Base-by-base conservation (phyloP, 352 stramenopile species). In the Globisporangium carolinianum region DNA sequence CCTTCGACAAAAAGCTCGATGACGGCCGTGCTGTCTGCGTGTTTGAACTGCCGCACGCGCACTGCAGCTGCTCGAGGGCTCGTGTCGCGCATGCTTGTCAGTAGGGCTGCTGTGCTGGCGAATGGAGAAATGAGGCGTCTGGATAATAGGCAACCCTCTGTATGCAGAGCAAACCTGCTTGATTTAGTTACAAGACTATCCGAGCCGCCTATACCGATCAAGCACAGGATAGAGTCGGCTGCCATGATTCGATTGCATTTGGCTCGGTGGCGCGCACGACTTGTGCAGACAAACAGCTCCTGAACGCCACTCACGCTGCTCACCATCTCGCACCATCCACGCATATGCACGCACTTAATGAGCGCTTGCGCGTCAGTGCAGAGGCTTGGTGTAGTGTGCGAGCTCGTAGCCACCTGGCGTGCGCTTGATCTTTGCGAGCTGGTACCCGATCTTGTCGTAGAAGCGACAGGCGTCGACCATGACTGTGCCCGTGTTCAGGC, bases 1-100 rank as follows among this genome's bases (percentile, higher is more conserved):
- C 71, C 71, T 35, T 69, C 39, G 10, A 64, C 38, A 51, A 76
- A 76, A 11, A 79, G 47, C n/a, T 65, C 48, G 9, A 55, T 45
- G 15, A 63, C 43, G 18, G 41, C 48, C 2, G 48, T 35, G 18
- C 15, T 14, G 37, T 66, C 60, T 35, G 41, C 43, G 4, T 38
- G 5, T 4, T 6, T 11, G 55, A 51, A 66, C 48, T 56, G 42
- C 39, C 54, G 57, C 37, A 73, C 58, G 14, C 24, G 14, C 14
- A 58, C 35, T 14, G 35, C 46, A 15, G 46, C 41, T 5, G 53
- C 24, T 24, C 24, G 24, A 8, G 47, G 36, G 47, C 47, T 18
- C 12, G 38, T 55, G 9, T 45, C 15, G 41, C 4, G 4, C 41
- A 45, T 24, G 24, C 24, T 45, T 15, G 6, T 46, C 6, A n/a